Evolutionary conservation across 345 rosid genomes (phyloP).

Genomic region (Lenwebbia sp.): DNA sequence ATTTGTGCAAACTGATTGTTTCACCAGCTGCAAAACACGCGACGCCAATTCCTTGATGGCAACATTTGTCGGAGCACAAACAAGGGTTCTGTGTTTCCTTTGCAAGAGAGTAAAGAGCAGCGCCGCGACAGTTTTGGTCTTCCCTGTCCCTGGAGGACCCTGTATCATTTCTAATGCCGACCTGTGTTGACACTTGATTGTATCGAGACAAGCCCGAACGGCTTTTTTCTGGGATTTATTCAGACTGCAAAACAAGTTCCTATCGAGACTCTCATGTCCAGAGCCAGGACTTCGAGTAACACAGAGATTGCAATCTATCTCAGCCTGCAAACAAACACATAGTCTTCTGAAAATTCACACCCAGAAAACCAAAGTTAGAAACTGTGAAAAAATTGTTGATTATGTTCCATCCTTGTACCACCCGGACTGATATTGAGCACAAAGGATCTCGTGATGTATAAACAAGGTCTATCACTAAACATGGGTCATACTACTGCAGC

Average conservation of each 20-base stretch:
- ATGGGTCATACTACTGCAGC: not conserved
- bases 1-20: not conserved
- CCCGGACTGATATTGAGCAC: not conserved
- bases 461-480: not conserved
- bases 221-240: constrained; percentile 5
- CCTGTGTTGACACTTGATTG: not conserved
- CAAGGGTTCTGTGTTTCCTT: constrained; percentile 7
- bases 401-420: not conserved
- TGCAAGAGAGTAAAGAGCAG: constrained; percentile 3
- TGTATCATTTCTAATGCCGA: constrained; percentile 4
- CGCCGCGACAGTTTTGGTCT: constrained; percentile 1
- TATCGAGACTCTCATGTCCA: not conserved
- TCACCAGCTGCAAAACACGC: constrained; percentile 10
- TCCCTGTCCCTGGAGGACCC: constrained; percentile 21
- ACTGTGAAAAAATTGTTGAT: not conserved
- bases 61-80: constrained; percentile 12
- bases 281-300: not conserved
- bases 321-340: not conserved
- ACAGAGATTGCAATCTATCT: not conserved
- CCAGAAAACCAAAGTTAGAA: not conserved
- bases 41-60: constrained; percentile 12
- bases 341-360: not conserved
- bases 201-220: not conserved
- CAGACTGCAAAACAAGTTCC: not conserved
- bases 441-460: not conserved